Percentiles rank a stretch among this genome's conserved stretches.
These are phyloP conservation scores for Sporothrix inflata DNA, from an alignment of 2,329 filamentous ascomycete genomes.

Conservation along the genomic window DNA sequence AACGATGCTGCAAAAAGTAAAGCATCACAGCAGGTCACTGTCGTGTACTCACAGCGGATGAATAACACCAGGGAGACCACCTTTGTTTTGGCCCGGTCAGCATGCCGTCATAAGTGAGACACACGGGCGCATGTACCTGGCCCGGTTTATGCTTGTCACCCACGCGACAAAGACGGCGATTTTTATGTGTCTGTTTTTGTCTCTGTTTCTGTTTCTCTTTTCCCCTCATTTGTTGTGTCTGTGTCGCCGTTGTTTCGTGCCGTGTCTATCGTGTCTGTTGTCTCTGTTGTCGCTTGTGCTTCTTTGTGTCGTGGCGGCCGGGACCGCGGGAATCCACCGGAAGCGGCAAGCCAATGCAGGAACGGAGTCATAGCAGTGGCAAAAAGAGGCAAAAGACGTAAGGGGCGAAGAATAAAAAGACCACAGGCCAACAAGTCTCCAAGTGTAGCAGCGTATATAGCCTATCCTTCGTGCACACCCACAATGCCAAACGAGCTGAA, in stretches of 20 bases:
- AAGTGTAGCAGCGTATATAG: neutral
- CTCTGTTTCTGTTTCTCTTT: neutral
- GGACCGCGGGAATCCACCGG: conserved; percentile 14
- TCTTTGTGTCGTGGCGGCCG: conserved; percentile 20
- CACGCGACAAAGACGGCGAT: conserved; percentile 5
- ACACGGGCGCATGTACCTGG: neutral
- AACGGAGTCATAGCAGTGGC: conserved; percentile 10
- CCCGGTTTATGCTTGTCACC: conserved; percentile 20
- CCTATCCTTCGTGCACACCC: neutral
- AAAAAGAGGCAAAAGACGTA: neutral
- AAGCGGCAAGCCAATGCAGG: conserved; percentile 23
- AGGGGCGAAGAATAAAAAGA: neutral
- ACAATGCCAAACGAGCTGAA: neutral
- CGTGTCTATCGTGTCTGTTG: neutral
- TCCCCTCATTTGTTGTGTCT: neutral
- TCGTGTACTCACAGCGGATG: neutral
- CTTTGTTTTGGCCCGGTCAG: neutral
- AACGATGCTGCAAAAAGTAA: neutral
- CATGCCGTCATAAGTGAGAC: conserved; percentile 14
- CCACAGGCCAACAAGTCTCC: no score
- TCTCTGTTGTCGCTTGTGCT: neutral
- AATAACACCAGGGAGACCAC: neutral
- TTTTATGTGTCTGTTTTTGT: neutral
- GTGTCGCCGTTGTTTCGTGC: neutral
- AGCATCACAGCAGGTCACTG: neutral